A percentile compares a stretch with the other conserved stretches of the same genome.
phyloP scores from a whole-genome alignment of 768 basidiomycete genomes.

The Amanita subjunquillea region DNA sequence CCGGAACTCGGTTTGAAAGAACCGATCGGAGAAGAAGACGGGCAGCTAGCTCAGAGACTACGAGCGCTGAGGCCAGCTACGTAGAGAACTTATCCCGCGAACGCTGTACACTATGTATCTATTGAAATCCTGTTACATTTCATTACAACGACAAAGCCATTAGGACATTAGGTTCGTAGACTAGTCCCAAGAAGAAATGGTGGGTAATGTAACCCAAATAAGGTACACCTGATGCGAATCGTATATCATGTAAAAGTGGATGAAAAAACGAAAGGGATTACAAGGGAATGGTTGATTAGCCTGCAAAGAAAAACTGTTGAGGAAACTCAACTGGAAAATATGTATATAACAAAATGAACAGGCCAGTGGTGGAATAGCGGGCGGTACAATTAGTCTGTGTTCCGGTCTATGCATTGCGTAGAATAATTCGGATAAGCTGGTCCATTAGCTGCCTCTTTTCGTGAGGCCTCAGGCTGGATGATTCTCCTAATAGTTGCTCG shows the following conservation, averaged over 20 bases:
- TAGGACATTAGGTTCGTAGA: neutral
- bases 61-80: slow-evolving; percentile 74
- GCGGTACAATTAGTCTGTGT: neutral
- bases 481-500: slow-evolving; percentile 43
- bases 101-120: neutral
- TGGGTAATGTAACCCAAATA: neutral
- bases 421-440: slow-evolving; percentile 49
- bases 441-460: slow-evolving; percentile 46
- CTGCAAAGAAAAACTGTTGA: neutral
- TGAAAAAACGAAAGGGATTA: neutral
- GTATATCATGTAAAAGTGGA: neutral
- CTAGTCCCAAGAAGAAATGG: neutral
- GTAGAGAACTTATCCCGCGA: neutral
- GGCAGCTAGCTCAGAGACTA: slow-evolving; percentile 74
- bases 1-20: slow-evolving; percentile 46
- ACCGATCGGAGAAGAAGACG: slow-evolving; percentile 65
- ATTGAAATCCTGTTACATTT: slow-evolving; percentile 1
- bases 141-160: slow-evolving; percentile 3
- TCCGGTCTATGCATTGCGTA: slow-evolving; percentile 30
- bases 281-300: neutral
- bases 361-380: neutral
- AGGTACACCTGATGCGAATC: neutral
- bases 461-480: slow-evolving; percentile 34
- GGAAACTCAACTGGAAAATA: neutral
- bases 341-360: neutral